These are phyloP conservation scores for Fusarium incarnatum DNA, from an alignment of 2,329 filamentous ascomycete genomes.

Conservation along the genomic window DNA sequence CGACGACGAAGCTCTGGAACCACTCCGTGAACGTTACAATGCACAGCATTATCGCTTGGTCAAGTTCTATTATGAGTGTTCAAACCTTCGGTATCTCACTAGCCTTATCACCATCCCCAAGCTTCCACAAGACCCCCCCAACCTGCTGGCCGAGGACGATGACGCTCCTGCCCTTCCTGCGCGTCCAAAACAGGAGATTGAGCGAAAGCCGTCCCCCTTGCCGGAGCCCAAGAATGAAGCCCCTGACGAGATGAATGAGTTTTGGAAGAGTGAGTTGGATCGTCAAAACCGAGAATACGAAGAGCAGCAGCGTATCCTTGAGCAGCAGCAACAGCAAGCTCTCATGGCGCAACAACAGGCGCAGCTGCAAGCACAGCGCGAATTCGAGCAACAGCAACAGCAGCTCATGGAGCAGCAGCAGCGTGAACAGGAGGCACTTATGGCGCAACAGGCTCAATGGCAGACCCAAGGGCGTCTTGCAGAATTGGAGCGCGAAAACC, in stretches of 20 bases:
- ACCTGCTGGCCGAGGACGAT: slow-evolving; percentile 86
- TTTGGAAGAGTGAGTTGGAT: slow-evolving; percentile 94
- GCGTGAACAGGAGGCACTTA: slow-evolving; percentile 87
- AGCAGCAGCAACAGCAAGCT: slow-evolving; percentile 86
- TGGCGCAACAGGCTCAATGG: slow-evolving; percentile 89
- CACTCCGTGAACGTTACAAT: slow-evolving; percentile 88
- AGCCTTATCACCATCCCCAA: slow-evolving; percentile 97
- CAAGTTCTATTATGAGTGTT: slow-evolving; percentile 99
- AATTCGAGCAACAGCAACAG: slow-evolving; percentile 97
- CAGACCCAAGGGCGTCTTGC: slow-evolving; percentile 97
- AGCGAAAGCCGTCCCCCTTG: slow-evolving; percentile 75
- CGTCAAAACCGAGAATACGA: slow-evolving; percentile 95
- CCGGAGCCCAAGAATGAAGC: slow-evolving; percentile 77
- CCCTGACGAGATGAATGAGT: slow-evolving; percentile 95
- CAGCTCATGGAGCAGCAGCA: slow-evolving; percentile 88
- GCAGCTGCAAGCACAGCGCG: slow-evolving; percentile 85
- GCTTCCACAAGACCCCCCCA: slow-evolving; percentile 92
- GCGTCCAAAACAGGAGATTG: slow-evolving; percentile 81
- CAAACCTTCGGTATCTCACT: slow-evolving; percentile 94
- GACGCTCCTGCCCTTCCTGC: slow-evolving; percentile 84
- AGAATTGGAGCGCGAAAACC: slow-evolving; percentile 93
- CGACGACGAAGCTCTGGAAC: slow-evolving; percentile 91
- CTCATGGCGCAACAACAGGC: slow-evolving; percentile 84
- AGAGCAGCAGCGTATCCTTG: slow-evolving; percentile 88
- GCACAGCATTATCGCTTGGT: slow-evolving; percentile 96